These are phyloP conservation scores for Colletotrichum sp. DNA, from an alignment of 2,329 filamentous ascomycete species.

Conservation along the genomic window DNA sequence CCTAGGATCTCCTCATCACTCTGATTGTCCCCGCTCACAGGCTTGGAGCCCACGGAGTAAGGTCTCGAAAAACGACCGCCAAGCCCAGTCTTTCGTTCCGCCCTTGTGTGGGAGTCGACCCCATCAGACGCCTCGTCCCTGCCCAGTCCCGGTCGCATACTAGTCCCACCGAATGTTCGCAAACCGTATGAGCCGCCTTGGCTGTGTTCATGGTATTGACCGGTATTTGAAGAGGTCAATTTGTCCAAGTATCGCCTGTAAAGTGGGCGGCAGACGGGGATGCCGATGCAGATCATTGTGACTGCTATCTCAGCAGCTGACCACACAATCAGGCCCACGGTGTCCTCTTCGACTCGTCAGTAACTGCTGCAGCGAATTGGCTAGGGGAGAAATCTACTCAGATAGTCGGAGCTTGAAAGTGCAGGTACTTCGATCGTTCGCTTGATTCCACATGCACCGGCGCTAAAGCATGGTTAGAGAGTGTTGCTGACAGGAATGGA, in stretches of 20 bases:
- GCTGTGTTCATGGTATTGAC: not conserved
- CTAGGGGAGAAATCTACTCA: not conserved
- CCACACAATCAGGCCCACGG: conserved; percentile 39
- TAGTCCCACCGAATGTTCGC: not conserved
- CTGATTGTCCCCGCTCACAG: not conserved
- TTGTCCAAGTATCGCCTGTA: conserved; percentile 24
- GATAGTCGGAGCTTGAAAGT: conserved; percentile 25
- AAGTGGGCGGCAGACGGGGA: conserved; percentile 40
- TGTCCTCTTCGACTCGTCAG: conserved; percentile 29
- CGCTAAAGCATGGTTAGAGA: conserved; percentile 15
- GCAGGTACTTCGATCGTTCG: conserved; percentile 29
- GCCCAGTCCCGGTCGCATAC: not conserved
- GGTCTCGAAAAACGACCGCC: not conserved
- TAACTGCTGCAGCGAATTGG: not conserved
- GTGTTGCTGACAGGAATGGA: no score
- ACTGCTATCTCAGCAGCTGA: conserved; percentile 40
- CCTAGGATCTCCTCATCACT: not conserved
- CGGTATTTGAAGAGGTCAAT: not conserved
- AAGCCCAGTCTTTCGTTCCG: not conserved
- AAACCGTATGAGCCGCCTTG: not conserved
- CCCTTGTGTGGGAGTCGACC: not conserved
- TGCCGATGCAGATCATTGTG: conserved; percentile 38
- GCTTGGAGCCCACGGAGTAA: not conserved
- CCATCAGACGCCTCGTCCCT: not conserved
- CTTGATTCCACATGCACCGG: conserved; percentile 29